Base-by-base conservation (phyloP, 2,329 filamentous ascomycete species). In the Huntiella abstrusa region DNA sequence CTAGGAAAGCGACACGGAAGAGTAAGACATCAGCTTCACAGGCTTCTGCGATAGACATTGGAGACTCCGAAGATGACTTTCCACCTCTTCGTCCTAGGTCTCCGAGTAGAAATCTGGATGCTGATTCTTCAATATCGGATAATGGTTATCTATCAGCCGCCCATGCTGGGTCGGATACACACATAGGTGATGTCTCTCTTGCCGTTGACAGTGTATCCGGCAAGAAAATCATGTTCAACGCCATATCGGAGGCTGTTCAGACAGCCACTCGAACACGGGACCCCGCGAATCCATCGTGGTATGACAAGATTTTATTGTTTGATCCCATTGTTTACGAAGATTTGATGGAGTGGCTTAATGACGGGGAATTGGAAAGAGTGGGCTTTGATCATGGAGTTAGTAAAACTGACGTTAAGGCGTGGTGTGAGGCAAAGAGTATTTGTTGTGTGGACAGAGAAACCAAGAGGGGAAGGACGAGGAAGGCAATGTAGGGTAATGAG, bases 271-370 rank as follows among this genome's bases (percentile, higher is more conserved):
- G 64, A 10, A 66, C 70, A 0, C 64, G 54, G 3, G 64, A 77
- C 52, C 61, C 68, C 1, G 52, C 52, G 5, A 58, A 68, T 2
- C 75, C 75, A 11, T 85, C 75, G 2, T 96, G 87, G 83, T 70
- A 92, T 54, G 85, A 96, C 61, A 92, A 86, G 62, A 95, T 98
- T 41, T 66, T 96, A 4, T 74, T 96, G 58, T 96, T 92, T 58
- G 87, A 96, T 55, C 85, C 88, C 0, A 80, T 98, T 38, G 70
- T 91, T 1, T 62, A 95, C 0, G 88, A 96, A 60, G 86, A 95
- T 53, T 65, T 98, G 11, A 73, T 87, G 0, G 62, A 65, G 0
- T 96, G 86, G 82, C 62, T 96, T 12, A 95, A 94, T 54, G 70
- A 70, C 3, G 80, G 80, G 10, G 73, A 75, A 17, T 61, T 87